Percentiles rank a stretch among this genome's conserved stretches.
phyloP scores from a whole-genome alignment of 2,329 filamentous ascomycete species.

The Fusarium palustre region DNA sequence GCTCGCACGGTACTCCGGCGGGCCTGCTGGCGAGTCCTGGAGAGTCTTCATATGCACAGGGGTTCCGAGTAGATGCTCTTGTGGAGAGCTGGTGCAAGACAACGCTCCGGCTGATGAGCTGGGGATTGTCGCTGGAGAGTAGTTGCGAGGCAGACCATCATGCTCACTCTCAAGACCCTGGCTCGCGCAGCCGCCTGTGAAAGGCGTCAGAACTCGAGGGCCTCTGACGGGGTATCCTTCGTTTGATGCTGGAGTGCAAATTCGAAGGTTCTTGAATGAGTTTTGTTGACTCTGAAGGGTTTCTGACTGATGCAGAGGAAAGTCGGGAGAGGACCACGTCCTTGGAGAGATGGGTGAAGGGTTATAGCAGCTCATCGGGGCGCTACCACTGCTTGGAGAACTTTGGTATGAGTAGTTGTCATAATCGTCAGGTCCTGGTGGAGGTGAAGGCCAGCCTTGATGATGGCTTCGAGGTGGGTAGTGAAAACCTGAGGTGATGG shows the following conservation, averaged over 20 bases:
- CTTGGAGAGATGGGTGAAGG: conserved; percentile 50
- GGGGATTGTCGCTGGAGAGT: conserved; percentile 21
- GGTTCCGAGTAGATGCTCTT: conserved; percentile 31
- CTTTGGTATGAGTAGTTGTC: conserved; percentile 53
- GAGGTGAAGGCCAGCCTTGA: conserved; percentile 54
- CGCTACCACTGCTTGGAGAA: conserved; percentile 48
- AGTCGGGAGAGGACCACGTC: conserved; percentile 51
- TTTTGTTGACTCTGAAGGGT: conserved; percentile 39
- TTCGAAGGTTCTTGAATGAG: conserved; percentile 35
- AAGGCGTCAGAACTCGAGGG: conserved; percentile 38
- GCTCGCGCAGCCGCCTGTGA: conserved; percentile 26
- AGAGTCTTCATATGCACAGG: conserved; percentile 29
- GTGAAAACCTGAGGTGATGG: conserved; percentile 42
- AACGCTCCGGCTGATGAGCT: conserved; percentile 30
- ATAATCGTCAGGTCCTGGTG: conserved; percentile 52
- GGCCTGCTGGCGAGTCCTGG: conserved; percentile 13
- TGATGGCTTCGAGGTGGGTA: conserved; percentile 39
- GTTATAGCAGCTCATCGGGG: conserved; percentile 45
- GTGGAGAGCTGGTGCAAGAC: conserved; percentile 40
- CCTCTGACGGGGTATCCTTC: conserved; percentile 34
- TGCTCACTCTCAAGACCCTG: conserved; percentile 36
- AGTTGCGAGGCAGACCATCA: conserved; percentile 29
- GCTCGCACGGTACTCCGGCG: conserved; percentile 16
- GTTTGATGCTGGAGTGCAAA: conserved; percentile 46
- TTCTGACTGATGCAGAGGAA: conserved; percentile 37